Conservation (phyloP, 2,329 filamentous ascomycete genomes). For the Exophiala calicioides region DNA sequence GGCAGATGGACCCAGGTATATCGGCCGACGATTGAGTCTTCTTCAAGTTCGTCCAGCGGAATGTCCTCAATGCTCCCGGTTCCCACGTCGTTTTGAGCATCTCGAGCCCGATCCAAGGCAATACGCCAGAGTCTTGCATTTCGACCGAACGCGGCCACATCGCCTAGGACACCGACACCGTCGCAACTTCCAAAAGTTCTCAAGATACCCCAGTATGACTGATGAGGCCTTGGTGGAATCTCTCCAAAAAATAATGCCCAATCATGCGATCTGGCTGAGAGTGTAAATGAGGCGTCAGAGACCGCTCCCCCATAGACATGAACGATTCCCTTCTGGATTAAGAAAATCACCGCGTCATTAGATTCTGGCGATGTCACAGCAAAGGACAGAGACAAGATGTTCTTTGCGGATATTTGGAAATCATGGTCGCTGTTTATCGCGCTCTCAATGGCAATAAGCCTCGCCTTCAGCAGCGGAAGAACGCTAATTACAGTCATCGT, state of each 20-base stretch:
- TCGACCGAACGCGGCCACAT: slow-evolving; percentile 16
- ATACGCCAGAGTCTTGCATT: slow-evolving; percentile 20
- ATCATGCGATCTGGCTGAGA: slow-evolving; percentile 15
- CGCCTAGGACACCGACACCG: slow-evolving; percentile 17
- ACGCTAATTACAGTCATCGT: too few relatives aligned
- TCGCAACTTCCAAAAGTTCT: slow-evolving; percentile 18
- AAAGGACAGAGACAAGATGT: too few relatives aligned
- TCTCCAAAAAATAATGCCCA: slow-evolving; percentile 19
- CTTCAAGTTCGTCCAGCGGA: slow-evolving; percentile 16
- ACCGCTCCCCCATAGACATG: too few relatives aligned
- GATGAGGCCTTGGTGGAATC: slow-evolving; percentile 18
- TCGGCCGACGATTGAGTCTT: slow-evolving; percentile 24
- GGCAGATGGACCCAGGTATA: slow-evolving; percentile 23
- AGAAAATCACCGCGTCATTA: too few relatives aligned
- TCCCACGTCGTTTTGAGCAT: neutral
- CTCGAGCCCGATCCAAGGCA: slow-evolving; percentile 16
- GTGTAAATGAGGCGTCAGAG: slow-evolving; percentile 18
- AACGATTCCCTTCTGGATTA: too few relatives aligned
- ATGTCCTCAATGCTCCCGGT: neutral
- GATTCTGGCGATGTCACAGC: too few relatives aligned
- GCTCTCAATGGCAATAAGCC: too few relatives aligned
- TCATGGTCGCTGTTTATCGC: too few relatives aligned
- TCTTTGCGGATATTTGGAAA: too few relatives aligned
- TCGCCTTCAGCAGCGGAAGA: too few relatives aligned
- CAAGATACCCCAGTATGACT: slow-evolving; percentile 29